These are phyloP conservation scores for Ceratobasidium sp. DNA, from an alignment of 1,284 basidiomycete genomes.

Conservation along the genomic window DNA sequence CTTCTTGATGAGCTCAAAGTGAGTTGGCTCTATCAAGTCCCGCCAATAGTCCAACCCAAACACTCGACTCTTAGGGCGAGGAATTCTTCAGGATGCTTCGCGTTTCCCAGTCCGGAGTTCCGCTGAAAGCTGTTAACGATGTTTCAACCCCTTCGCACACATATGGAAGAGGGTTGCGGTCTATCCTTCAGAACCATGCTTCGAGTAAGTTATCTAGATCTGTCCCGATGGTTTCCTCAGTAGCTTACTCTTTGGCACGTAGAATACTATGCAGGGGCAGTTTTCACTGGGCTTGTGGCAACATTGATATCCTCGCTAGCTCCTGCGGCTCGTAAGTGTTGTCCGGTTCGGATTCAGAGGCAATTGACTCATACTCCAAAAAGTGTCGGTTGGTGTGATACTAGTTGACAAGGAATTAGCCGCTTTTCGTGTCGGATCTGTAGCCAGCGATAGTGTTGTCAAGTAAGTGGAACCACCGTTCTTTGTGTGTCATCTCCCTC, in stretches of 20 bases:
- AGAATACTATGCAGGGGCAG: conserved; percentile 28
- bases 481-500: not conserved
- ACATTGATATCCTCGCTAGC: conserved; percentile 12
- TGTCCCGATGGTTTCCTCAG: not conserved
- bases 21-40: not conserved
- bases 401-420: conserved; percentile 12
- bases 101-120: not conserved
- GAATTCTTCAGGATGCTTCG: conserved; percentile 31
- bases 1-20: conserved; percentile 52
- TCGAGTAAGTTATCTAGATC: conserved; percentile 5
- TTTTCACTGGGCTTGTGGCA: conserved; percentile 15
- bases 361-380: not conserved
- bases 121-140: conserved; percentile 19
- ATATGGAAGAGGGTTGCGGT: not conserved
- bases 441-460: conserved; percentile 6
- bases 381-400: conserved; percentile 33
- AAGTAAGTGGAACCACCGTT: not conserved
- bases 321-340: conserved; percentile 27
- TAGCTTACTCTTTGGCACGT: not conserved
- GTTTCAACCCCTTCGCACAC: conserved; percentile 32
- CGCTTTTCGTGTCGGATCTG: conserved; percentile 27
- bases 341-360: not conserved
- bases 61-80: conserved; percentile 11
- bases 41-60: not conserved
- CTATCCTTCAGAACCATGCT: conserved; percentile 2